Evolutionary conservation across 768 basidiomycete species (phyloP), one percentile per base, ranked within the genome.

Genomic region (Pleurotus eryngii): DNA sequence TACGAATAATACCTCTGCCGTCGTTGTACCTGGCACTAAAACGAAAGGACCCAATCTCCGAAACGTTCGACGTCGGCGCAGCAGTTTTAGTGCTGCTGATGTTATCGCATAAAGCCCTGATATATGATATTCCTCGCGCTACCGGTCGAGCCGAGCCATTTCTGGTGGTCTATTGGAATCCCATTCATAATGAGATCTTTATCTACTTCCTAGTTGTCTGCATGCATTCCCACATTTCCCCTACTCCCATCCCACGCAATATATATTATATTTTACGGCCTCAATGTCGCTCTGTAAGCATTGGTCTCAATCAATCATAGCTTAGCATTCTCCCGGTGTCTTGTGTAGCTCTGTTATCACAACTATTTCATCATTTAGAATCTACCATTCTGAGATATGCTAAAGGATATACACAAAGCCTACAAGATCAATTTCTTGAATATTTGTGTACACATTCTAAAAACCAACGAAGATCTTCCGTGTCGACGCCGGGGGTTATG

Each of bases 401-500:
- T 20, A 3, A 18, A 15, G 24, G 24, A 20, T 48, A 24, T 22
- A 48, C 46, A 24, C 14, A 14, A 8, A 22, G 15, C n/a, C 42
- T 35, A 35, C 30, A 11, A 11, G 18, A 27, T 54, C 24, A 54
- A 40, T 39, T 12, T 14, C 27, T 54, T 18, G 92, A 93, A 67
- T 92, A 90, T 66, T 86, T 92, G 65, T 89, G 90, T 48, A 94
- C 81, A 66, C 93, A 95, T 70, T 96, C 82, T 60, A 96, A 83
- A 78, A 96, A 97, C 84, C 86, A 96, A 56, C 80, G 77, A 70
- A 97, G 76, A 70, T 97, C 92, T 56, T 98, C 95, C 18, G 96
- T 94, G 69, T 97, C 86, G 12, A 98, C 95, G 22, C 86, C 90
- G 9, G 97, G 97, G 3, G 95, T 97, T 64, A 99, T 95, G 4